These are phyloP conservation scores for Xerocomellus amylosporus DNA, from an alignment of 768 basidiomycete species.

Conservation along the genomic window DNA sequence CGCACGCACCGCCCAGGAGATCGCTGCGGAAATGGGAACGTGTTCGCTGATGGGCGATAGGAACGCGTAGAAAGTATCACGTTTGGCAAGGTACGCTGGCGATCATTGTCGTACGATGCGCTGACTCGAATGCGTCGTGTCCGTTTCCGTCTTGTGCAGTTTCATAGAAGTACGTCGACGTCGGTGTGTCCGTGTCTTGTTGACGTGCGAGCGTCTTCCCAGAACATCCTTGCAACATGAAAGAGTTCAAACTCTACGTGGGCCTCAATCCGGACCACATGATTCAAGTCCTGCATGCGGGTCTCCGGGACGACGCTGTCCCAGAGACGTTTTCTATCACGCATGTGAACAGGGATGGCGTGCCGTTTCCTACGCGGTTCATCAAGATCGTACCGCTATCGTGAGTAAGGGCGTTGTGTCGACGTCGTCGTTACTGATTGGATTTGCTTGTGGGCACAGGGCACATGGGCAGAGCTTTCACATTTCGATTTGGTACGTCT, in stretches of 20 bases:
- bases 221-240: conserved; percentile 86
- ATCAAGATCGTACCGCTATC: conserved; percentile 75
- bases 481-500: conserved; percentile 75
- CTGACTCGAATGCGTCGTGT: not conserved
- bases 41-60: conserved; percentile 7
- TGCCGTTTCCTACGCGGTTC: conserved; percentile 62
- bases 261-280: conserved; percentile 64
- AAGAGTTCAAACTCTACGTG: conserved; percentile 72
- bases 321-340: conserved; percentile 63
- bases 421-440: not conserved
- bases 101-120: not conserved
- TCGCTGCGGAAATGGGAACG: not conserved
- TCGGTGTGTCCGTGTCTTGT: not conserved
- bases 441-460: conserved; percentile 33
- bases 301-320: conserved; percentile 62
- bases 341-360: conserved; percentile 53
- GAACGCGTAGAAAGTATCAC: conserved; percentile 59
- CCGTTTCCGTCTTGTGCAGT: conserved; percentile 6
- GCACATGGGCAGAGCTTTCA: conserved; percentile 73
- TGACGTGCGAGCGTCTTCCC: too few relatives aligned
- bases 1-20: not conserved
- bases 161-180: conserved; percentile 27
- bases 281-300: conserved; percentile 60
- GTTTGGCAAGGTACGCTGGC: conserved; percentile 67
- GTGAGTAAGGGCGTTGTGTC: conserved; percentile 40